Base-by-base conservation (phyloP, 176 grass and related monocot species). In the Cenchrus americanus region DNA sequence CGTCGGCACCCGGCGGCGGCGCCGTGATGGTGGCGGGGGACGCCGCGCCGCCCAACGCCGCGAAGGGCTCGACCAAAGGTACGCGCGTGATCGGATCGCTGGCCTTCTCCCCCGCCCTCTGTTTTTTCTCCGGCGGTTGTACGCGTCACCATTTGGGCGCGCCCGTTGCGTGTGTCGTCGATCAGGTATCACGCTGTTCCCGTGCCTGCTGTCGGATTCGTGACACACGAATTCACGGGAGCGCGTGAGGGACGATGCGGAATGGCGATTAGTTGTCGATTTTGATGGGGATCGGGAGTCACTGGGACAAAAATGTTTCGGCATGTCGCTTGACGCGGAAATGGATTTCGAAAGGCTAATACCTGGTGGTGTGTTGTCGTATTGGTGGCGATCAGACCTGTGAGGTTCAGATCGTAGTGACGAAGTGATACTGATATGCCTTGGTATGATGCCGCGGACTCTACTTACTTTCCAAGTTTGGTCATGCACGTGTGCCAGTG, bases 41-140 rank as follows among this genome's bases (percentile, higher is more conserved):
- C 14, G 55, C 57, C 83, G 52, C 57, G 27, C 11, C 64, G 47
- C 44, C 65, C 64, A 10, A 76, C 41, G 82, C 82, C 77, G 83
- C 74, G 4, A 89, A 86, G 75, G 78, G 86, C 26, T 77, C 87
- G 32, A 55, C 87, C 32, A 92, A 92, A 77, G 91, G 91, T 92
- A 55, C 53, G 53, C 46, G 41, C 46, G 41, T 5, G 48, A 17
- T 17, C 22, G 22, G 44, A 15, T 64, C 62, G 14, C 62, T 11
- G 3, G 58, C 21, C 58, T 23, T 60, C 58, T 22, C 58, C 10
- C 19, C 55, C 7, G 7, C 1, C 58, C n/a, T 60, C 58, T 60
- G 21, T n/a, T 60, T n/a, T 34, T 14, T 3, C 34, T 30, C 17
- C 13, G 63, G n/a, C 18, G 1, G 15, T 8, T 43, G 47, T 11